Evolutionary conservation across 306 rosid species (phyloP).

Genomic region (Vigna reflexopilosa): DNA sequence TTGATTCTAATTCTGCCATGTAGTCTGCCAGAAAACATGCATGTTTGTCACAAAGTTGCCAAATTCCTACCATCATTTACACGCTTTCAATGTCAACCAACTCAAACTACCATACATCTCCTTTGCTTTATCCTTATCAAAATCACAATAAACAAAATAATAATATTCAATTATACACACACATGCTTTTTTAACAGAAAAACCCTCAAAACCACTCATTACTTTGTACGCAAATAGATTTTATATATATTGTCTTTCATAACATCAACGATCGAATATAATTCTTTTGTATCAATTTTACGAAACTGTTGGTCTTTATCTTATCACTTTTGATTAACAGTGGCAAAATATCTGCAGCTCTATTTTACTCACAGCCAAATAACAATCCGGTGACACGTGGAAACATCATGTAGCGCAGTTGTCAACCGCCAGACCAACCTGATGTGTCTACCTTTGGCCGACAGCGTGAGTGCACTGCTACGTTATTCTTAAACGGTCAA

Average conservation of each 20-base stretch:
- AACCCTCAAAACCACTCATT: too few relatives aligned
- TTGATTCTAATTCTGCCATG: neutral
- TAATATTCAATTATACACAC: too few relatives aligned
- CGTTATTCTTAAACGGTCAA: too few relatives aligned
- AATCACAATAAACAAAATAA: neutral
- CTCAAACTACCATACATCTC: conserved; percentile 34
- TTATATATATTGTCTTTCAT: too few relatives aligned
- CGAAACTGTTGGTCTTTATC: too few relatives aligned
- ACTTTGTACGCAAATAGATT: too few relatives aligned
- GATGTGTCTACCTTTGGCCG: conserved; percentile 21
- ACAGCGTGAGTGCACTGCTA: conserved; percentile 3
- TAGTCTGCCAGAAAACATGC: conserved; percentile 47
- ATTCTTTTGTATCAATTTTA: too few relatives aligned
- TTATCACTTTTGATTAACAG: too few relatives aligned
- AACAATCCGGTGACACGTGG: conserved; percentile 22
- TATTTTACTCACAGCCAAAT: too few relatives aligned
- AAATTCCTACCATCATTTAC: conserved; percentile 31
- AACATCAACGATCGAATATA: too few relatives aligned
- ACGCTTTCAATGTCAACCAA: conserved; percentile 25
- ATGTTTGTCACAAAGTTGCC: conserved; percentile 20
- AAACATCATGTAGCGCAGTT: conserved; percentile 13
- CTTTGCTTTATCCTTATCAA: neutral
- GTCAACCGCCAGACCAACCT: conserved; percentile 32
- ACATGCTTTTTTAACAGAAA: too few relatives aligned
- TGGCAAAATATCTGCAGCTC: too few relatives aligned